Base-by-base conservation (phyloP, 352 stramenopile genomes). In the Phytophthora quininea region DNA sequence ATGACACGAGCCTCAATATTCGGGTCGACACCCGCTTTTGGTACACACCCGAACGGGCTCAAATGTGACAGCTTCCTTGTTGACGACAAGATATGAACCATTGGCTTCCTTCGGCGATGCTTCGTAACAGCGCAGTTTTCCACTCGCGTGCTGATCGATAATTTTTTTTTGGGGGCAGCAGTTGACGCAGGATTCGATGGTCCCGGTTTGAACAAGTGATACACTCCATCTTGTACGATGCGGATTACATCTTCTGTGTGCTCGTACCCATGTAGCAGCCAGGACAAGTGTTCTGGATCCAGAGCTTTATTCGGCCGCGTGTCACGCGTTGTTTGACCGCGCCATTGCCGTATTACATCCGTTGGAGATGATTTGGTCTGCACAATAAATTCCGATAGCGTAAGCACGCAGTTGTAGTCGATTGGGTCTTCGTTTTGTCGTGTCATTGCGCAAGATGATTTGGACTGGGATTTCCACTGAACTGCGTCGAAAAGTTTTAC, bases 21-120 rank as follows among this genome's bases (percentile, higher is more conserved):
- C 8, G 45, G 55, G 32, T 54, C 55, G 3, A 35, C 33, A 35
- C n/a, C 31, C 1, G 19, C 19, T 42, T 62, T 62, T 2, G 29
- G 14, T 2, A 62, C 55, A 47, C 55, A 62, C 1, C 29, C 45
- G 19, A 54, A 62, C 4, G 55, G 43, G 19, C 55, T 62, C n/a
- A 47, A 62, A 15, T 27, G 55, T 2, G 3, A 43, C 55, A 11
- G 0, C 15, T 12, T 11, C 5, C 14, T 10, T 8, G 1, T 19
- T 30, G 3, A 62, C 11, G 9, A 48, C 55, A 5, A 62, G 15
- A 9, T 48, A 54, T 1, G 55, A 50, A 3, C 43, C 55, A 7
- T 10, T 29, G 4, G 42, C 19, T 37, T 62, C 55, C 55, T 10
- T 54, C 31, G 0, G 14, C 29, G 4, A 54, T 47, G 43, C 55